phyloP scores from a whole-genome alignment of 192 early-diverging fungal genomes.

The Allomyces macrogynus region DNA sequence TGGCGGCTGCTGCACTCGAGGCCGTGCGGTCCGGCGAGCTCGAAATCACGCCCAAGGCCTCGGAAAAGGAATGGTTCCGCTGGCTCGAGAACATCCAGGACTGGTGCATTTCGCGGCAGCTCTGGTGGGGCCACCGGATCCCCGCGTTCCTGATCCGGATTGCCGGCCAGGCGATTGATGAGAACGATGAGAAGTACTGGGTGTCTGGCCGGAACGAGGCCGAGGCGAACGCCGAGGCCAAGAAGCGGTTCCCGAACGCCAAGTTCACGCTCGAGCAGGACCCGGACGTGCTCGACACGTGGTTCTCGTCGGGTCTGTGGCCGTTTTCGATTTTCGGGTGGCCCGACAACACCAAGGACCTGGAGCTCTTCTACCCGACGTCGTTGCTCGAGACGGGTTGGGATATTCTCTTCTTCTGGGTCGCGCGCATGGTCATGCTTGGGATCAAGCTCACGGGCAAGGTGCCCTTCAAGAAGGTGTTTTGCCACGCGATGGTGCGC shows the following conservation, averaged over 20 bases:
- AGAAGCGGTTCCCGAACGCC: slow-evolving; percentile 54
- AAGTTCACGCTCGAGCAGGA: slow-evolving; percentile 78
- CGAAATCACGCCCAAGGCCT: slow-evolving; percentile 59
- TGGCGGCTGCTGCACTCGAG: slow-evolving; percentile 60
- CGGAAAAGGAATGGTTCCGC: slow-evolving; percentile 86
- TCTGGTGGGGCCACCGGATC: slow-evolving; percentile 98
- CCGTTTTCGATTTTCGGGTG: slow-evolving; percentile 95
- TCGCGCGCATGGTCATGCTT: slow-evolving; percentile 98
- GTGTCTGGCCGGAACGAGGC: slow-evolving; percentile 59
- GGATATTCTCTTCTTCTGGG: slow-evolving; percentile 99
- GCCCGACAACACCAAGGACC: slow-evolving; percentile 75
- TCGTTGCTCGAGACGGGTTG: slow-evolving; percentile 85
- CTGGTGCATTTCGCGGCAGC: slow-evolving; percentile 97
- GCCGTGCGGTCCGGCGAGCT: slow-evolving; percentile 64
- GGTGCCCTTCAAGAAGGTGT: slow-evolving; percentile 83
- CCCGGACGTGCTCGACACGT: slow-evolving; percentile 94
- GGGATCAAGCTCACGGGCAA: slow-evolving; percentile 87
- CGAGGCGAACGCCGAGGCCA: slow-evolving; percentile 55
- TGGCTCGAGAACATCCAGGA: slow-evolving; percentile 92
- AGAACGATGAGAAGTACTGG: slow-evolving; percentile 53
- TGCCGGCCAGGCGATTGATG: slow-evolving; percentile 31
- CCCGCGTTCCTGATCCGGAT: slow-evolving; percentile 89
- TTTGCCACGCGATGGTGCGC: slow-evolving; percentile 94
- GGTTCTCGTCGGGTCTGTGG: slow-evolving; percentile 98
- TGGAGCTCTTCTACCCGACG: slow-evolving; percentile 75